These are phyloP conservation scores for Salvia miltiorrhiza DNA, from an alignment of 257 asterid genomes.

Conservation along the genomic window DNA sequence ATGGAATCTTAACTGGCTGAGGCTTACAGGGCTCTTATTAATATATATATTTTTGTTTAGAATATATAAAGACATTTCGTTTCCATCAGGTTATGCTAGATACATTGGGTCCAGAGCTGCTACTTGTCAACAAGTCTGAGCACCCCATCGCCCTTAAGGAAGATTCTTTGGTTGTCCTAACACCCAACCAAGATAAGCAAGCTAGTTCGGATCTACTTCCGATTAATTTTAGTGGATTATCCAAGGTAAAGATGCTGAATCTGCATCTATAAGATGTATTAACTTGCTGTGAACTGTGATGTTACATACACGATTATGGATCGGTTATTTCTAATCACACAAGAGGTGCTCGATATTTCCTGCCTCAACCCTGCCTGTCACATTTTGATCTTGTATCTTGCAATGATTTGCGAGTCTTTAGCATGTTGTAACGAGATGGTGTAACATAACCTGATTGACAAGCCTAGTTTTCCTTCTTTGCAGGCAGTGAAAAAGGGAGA, in stretches of 20 bases:
- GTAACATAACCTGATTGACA: background rate
- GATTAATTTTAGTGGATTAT: conserved; percentile 53
- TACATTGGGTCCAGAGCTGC: conserved; percentile 75
- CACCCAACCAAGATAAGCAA: conserved; percentile 60
- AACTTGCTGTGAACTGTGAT: background rate
- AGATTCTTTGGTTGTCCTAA: conserved; percentile 44
- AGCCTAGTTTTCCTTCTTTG: conserved; percentile 2
- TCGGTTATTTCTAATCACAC: background rate
- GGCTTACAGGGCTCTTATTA: background rate
- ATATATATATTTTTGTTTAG: background rate
- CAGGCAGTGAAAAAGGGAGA: conserved; percentile 53
- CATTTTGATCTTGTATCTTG: background rate
- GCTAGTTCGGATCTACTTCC: conserved; percentile 65
- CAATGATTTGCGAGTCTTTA: background rate
- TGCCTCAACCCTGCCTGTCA: background rate
- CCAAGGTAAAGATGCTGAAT: conserved; percentile 41
- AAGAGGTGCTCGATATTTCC: background rate
- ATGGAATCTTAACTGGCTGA: background rate
- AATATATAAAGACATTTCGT: background rate
- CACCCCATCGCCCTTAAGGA: conserved; percentile 52
- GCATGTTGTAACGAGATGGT: background rate
- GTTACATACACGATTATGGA: background rate
- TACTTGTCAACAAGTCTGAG: conserved; percentile 54
- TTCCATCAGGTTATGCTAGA: conserved; percentile 67
- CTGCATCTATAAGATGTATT: background rate